These are phyloP conservation scores for Candida sithepensis DNA, from an alignment of 805 yeast species.

Conservation along the genomic window DNA sequence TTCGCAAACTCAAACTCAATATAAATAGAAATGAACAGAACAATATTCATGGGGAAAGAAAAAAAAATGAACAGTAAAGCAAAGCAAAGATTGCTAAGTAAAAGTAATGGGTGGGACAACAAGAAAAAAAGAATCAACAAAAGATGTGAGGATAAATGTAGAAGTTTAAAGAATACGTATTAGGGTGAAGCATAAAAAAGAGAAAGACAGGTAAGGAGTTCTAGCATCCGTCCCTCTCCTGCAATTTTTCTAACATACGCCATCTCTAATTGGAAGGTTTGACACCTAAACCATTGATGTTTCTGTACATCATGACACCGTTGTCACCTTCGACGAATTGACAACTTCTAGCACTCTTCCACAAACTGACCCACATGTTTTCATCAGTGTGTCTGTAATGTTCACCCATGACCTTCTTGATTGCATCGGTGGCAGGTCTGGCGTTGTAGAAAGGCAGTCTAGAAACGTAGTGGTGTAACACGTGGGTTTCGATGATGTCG, in stretches of 20 bases:
- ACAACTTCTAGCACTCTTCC: conserved; percentile 61
- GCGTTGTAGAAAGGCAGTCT: conserved; percentile 87
- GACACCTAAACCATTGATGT: conserved; percentile 59
- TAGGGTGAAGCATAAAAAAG: too few relatives aligned
- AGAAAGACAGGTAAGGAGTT: background rate
- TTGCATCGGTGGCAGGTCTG: conserved; percentile 73
- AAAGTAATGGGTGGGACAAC: too few relatives aligned
- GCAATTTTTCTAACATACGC: too few relatives aligned
- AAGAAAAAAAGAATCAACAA: too few relatives aligned
- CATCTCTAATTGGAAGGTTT: conserved; percentile 14
- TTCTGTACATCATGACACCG: conserved; percentile 73
- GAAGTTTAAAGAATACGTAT: too few relatives aligned
- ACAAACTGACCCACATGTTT: conserved; percentile 68
- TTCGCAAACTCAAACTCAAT: background rate
- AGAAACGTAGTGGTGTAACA: conserved; percentile 78
- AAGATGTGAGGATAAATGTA: too few relatives aligned
- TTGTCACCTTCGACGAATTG: conserved; percentile 72
- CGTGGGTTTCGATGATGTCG: conserved; percentile 89
- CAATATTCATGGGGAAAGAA: background rate
- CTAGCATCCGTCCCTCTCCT: background rate
- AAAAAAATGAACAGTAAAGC: background rate
- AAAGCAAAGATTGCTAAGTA: background rate
- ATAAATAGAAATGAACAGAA: background rate
- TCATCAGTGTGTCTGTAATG: conserved; percentile 66
- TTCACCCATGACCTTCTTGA: conserved; percentile 80